Evolutionary conservation across 2,329 filamentous ascomycete genomes (phyloP).

Genomic region (Knoxdaviesia capensis): DNA sequence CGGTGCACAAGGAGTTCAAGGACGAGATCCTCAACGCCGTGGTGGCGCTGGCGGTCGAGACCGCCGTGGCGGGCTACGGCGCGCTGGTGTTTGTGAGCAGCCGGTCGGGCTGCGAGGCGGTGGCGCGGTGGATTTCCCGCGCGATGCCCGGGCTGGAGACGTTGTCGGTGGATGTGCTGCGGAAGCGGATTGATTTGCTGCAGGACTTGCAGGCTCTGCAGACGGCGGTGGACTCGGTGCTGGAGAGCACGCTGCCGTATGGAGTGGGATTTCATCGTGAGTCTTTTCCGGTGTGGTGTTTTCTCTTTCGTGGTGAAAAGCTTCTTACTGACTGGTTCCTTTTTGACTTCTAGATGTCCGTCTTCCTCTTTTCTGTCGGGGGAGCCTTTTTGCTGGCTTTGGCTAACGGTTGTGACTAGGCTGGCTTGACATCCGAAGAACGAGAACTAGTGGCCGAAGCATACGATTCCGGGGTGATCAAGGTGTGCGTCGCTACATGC

Average conservation of each 20-base stretch:
- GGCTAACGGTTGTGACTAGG: slow-evolving; percentile 17
- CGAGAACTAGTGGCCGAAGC: slow-evolving; percentile 50
- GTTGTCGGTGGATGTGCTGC: slow-evolving; percentile 25
- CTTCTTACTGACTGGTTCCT: too few species aligned
- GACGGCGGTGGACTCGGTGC: slow-evolving; percentile 42
- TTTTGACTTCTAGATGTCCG: too few species aligned
- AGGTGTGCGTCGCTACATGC: slow-evolving; percentile 57
- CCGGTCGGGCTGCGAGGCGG: slow-evolving; percentile 43
- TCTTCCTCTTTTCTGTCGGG: too few species aligned
- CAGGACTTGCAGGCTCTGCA: slow-evolving; percentile 44
- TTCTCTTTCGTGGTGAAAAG: too few species aligned
- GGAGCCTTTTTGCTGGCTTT: too few species aligned
- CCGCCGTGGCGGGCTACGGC: slow-evolving; percentile 46
- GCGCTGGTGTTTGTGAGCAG: slow-evolving; percentile 57
- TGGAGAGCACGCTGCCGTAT: slow-evolving; percentile 41
- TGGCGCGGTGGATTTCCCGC: slow-evolving; percentile 47
- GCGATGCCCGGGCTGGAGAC: slow-evolving; percentile 34
- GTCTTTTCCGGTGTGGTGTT: slow-evolving; percentile 6
- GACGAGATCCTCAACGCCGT: slow-evolving; percentile 51
- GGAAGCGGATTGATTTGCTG: slow-evolving; percentile 42
- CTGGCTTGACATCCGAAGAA: slow-evolving; percentile 55
- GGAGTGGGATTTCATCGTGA: slow-evolving; percentile 59
- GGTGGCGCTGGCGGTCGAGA: slow-evolving; percentile 48
- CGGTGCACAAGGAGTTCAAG: slow-evolving; percentile 37
- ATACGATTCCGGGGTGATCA: slow-evolving; percentile 47